These are phyloP conservation scores for Gossypium trilobum DNA, from an alignment of 441 rosid species.

Conservation along the genomic window DNA sequence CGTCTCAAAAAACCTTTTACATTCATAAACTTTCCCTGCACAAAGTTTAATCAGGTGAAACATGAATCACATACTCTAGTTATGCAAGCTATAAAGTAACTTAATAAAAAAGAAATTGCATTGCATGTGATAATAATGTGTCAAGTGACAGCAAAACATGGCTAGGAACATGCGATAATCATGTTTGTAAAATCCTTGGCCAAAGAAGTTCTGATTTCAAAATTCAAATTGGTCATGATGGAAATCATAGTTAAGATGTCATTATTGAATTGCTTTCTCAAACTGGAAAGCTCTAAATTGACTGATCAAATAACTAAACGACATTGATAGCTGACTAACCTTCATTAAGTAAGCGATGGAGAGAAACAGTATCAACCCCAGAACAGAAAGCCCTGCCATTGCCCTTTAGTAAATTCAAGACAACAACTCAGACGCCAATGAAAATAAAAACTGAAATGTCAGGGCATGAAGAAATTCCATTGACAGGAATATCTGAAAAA, in stretches of 20 bases:
- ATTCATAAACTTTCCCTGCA: conserved; percentile 68
- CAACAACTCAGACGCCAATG: conserved; percentile 23
- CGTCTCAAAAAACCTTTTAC: conserved; percentile 49
- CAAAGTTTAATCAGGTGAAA: conserved; percentile 8
- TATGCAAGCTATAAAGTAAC: neutral
- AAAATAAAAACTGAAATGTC: conserved; percentile 7
- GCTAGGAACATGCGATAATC: neutral
- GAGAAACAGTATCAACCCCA: conserved; percentile 65
- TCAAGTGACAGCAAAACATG: neutral
- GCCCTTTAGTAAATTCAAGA: conserved; percentile 51
- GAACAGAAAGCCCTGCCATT: conserved; percentile 77
- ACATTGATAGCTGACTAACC: conserved; percentile 28
- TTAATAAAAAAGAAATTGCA: conserved; percentile 7
- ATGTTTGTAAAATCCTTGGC: neutral
- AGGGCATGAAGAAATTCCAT: neutral
- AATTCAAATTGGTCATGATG: neutral
- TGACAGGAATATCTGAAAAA: neutral
- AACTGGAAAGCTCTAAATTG: neutral
- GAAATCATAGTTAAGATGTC: neutral
- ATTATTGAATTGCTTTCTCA: neutral
- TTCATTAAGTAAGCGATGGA: conserved; percentile 45
- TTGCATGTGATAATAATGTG: neutral
- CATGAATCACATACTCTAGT: conserved; percentile 16
- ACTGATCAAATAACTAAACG: neutral
- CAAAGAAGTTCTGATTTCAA: neutral